phyloP scores from a whole-genome alignment of 257 asterid genomes.

The Marsdenia floribunda region DNA sequence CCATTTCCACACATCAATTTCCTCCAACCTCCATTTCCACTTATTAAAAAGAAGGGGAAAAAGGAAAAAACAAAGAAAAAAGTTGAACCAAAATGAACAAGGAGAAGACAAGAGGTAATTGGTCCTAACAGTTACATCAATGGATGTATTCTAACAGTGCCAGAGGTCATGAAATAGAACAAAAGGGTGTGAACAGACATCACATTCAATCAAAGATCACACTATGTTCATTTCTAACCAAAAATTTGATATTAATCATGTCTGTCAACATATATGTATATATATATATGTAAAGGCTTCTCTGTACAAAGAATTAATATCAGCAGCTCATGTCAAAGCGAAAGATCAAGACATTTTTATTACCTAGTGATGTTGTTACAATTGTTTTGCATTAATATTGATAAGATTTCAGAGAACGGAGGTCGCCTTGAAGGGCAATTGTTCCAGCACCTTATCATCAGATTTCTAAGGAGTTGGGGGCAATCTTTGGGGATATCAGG shows the following conservation, averaged over 20 bases:
- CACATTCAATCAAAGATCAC: background rate
- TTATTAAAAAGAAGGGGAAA: background rate
- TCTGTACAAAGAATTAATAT: constrained; percentile 1
- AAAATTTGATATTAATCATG: background rate
- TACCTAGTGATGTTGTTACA: constrained; percentile 37
- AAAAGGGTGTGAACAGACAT: background rate
- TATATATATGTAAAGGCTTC: constrained; percentile 2
- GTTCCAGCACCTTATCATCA: constrained; percentile 93
- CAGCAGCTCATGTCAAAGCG: background rate
- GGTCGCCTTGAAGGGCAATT: constrained; percentile 82
- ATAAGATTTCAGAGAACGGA: constrained; percentile 65
- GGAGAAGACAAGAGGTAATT: background rate
- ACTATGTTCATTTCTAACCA: background rate
- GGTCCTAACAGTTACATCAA: background rate
- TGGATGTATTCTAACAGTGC: background rate
- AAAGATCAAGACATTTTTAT: constrained; percentile 7
- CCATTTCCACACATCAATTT: background rate
- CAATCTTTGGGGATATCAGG: constrained; percentile 89
- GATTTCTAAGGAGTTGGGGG: constrained; percentile 58
- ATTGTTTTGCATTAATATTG: constrained; percentile 42
- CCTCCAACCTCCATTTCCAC: background rate
- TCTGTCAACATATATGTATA: background rate
- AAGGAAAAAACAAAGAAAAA: background rate
- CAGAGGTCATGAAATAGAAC: background rate
- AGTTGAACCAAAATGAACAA: background rate